Conservation (phyloP, 129 eudicot genomes). For the Glebionis coronaria region DNA sequence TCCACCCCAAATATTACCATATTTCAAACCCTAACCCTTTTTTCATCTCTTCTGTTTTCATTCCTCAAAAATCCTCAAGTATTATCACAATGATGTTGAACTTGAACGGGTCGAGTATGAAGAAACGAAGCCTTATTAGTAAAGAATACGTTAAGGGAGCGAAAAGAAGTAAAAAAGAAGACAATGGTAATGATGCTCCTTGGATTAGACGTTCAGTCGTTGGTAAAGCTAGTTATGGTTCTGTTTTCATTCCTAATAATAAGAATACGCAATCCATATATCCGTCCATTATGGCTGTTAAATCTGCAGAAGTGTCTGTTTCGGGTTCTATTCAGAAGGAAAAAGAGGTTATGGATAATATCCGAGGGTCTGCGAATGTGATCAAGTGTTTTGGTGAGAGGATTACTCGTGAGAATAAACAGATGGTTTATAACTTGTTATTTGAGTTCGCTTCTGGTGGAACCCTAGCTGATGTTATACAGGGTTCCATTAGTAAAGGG, state of each 20-base stretch:
- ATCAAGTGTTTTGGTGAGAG: constrained; percentile 64
- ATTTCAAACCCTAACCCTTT: too few species aligned
- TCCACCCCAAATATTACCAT: too few species aligned
- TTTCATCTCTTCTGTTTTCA: too few species aligned
- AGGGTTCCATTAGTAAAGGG: constrained; percentile 40
- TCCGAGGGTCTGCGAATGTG: constrained; percentile 43
- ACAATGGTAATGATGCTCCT: constrained; percentile 29
- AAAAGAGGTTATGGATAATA: constrained; percentile 49
- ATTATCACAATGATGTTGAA: too few species aligned
- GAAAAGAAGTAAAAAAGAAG: constrained; percentile 24
- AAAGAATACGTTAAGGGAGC: neutral
- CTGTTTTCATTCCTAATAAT: constrained; percentile 24
- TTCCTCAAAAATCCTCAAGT: too few species aligned
- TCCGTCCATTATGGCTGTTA: constrained; percentile 36
- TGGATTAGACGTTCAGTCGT: constrained; percentile 34
- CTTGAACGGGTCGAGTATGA: neutral
- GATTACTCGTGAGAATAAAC: constrained; percentile 48
- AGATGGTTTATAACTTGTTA: constrained; percentile 65
- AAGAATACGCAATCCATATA: constrained; percentile 13
- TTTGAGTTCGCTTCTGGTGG: constrained; percentile 83
- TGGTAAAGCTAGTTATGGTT: constrained; percentile 25
- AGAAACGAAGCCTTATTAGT: constrained; percentile 24
- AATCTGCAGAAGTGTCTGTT: constrained; percentile 57
- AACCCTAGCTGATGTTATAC: constrained; percentile 55
- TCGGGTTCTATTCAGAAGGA: constrained; percentile 74